Base-by-base conservation (phyloP, 2,329 filamentous ascomycete genomes). In the Acephala macrosclerotiorum region DNA sequence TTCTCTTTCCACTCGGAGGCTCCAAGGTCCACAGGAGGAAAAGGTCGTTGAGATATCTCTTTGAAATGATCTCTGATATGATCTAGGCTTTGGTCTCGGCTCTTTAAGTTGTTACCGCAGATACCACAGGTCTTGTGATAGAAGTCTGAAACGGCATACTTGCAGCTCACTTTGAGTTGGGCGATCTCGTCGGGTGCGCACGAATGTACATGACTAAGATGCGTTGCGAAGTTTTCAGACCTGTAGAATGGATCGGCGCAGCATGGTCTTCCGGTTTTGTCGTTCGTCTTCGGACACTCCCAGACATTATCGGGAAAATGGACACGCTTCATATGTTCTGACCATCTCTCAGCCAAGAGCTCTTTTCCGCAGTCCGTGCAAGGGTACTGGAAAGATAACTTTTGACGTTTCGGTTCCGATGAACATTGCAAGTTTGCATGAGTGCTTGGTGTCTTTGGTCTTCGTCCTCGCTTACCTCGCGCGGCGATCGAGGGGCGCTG, bases 81-180 rank as follows among this genome's bases (percentile, higher is more conserved):
- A 14, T 64, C 58, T 16, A 66, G 60, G 29, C 61, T 64, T 58
- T 66, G 29, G 55, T 64, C 61, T 38, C 61, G 65, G 38, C 2
- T 66, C 2, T 38, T 45, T 40, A 66, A 61, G 16, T n/a, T 16
- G 6, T 40, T n/a, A 20, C 58, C 55, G 26, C 65, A 66, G 51
- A 66, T 49, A 18, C 65, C 65, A 42, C 65, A 66, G 9, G 36
- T 58, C 33, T 63, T 63, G 35, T 66, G 65, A 58, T 61, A 66
- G 58, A 66, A 63, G 26, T 42, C 51, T 1, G 18, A 29, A 5
- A 63, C 61, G 42, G 29, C 40, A 35, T 64, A 66, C 51, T 63
- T 63, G 65, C 61, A 66, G 20, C 38, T 45, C 18, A 14, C 45
- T 36, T 66, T 66, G 7, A 66, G 57, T 26, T 35, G 25, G n/a